A percentile compares a stretch with the other conserved stretches of the same genome.
Conservation (phyloP, 768 basidiomycete species). For the Boletus tylopilopsis region DNA sequence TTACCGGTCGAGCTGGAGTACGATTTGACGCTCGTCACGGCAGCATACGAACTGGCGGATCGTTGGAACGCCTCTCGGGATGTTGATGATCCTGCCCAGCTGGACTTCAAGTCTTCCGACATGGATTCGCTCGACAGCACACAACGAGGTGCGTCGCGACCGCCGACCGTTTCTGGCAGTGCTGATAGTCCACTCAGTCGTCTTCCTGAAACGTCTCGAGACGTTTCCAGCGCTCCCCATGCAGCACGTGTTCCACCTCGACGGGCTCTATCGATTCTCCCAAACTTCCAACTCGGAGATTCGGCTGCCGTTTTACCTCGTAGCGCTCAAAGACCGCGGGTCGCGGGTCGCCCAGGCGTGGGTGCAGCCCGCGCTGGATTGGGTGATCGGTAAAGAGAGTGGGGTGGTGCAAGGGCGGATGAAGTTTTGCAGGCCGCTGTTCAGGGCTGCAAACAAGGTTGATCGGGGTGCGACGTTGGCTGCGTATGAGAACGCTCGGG, state of each 20-base stretch:
- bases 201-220: slow-evolving; percentile 56
- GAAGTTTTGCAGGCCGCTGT: slow-evolving; percentile 53
- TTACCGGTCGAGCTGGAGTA: slow-evolving; percentile 50
- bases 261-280: slow-evolving; percentile 41
- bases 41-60: slow-evolving; percentile 50
- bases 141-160: slow-evolving; percentile 40
- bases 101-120: slow-evolving; percentile 44
- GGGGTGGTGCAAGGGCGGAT: slow-evolving; percentile 48
- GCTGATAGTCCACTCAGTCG: slow-evolving; percentile 31
- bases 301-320: slow-evolving; percentile 47
- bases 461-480: slow-evolving; percentile 33
- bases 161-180: not conserved
- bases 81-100: slow-evolving; percentile 24
- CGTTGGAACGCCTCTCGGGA: slow-evolving; percentile 48
- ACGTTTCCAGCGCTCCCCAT: slow-evolving; percentile 39
- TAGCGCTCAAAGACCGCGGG: slow-evolving; percentile 40
- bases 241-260: slow-evolving; percentile 39
- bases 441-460: slow-evolving; percentile 38
- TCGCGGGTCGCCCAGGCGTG: slow-evolving; percentile 31
- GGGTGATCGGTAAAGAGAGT: slow-evolving; percentile 42
- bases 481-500: slow-evolving; percentile 33
- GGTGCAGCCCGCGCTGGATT: slow-evolving; percentile 38
- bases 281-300: slow-evolving; percentile 48
- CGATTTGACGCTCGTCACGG: slow-evolving; percentile 49
- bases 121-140: slow-evolving; percentile 45